Conservation (phyloP, 257 asterid genomes). For the Solanum sejunctum region DNA sequence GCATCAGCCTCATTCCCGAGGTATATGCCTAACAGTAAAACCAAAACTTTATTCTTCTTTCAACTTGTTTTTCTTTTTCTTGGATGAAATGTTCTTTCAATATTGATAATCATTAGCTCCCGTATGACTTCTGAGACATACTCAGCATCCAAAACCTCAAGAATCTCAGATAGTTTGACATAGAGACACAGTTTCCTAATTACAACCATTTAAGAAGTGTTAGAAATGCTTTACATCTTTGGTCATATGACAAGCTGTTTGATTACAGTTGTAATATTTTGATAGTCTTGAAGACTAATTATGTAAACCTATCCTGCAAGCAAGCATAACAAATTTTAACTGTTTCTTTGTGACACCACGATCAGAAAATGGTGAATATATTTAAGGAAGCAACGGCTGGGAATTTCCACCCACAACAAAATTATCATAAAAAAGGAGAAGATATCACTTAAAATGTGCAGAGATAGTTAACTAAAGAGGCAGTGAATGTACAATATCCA, state of each 20-base stretch:
- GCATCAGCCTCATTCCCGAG: not conserved
- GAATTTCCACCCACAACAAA: not conserved
- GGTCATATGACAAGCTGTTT: not conserved
- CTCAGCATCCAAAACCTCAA: too few relatives aligned
- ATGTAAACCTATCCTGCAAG: not conserved
- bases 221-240: not conserved
- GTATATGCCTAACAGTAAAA: not conserved
- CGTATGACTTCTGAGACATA: not conserved
- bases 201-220: not conserved
- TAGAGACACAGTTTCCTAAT: too few relatives aligned
- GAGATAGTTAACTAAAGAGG: not conserved
- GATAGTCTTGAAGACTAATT: not conserved
- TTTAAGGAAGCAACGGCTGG: not conserved
- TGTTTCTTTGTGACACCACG: not conserved
- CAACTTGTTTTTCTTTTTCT: not conserved
- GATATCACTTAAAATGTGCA: not conserved
- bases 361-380: not conserved
- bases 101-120: not conserved
- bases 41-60: not conserved
- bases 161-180: too few relatives aligned
- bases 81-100: not conserved
- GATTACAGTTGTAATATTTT: not conserved
- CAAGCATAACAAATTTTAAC: not conserved
- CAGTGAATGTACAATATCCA: not conserved
- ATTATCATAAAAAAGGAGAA: not conserved